Evolutionary conservation across 2,329 filamentous ascomycete species (phyloP).

Genomic region (Scedosporium dehoogii): DNA sequence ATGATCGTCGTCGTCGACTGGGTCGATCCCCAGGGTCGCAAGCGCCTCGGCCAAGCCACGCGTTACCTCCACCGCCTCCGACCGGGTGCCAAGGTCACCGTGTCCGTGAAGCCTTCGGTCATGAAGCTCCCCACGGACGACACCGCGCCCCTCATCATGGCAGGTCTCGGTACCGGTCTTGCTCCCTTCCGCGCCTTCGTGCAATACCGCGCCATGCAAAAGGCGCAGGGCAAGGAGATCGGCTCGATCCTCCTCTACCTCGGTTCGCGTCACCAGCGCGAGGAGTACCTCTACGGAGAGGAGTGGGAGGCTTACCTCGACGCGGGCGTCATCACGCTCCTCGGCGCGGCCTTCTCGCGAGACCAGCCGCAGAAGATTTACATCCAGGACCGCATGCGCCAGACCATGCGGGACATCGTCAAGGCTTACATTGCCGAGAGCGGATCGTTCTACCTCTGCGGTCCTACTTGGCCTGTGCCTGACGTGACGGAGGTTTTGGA

Average conservation of each 20-base stretch:
- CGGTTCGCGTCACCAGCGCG: slow-evolving; percentile 90
- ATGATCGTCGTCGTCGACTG: slow-evolving; percentile 98
- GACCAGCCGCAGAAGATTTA: slow-evolving; percentile 99
- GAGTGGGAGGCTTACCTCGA: slow-evolving; percentile 98
- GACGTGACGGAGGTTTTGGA: slow-evolving; percentile 90
- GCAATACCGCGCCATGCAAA: slow-evolving; percentile 96
- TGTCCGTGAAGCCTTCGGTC: slow-evolving; percentile 92
- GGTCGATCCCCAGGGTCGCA: slow-evolving; percentile 79
- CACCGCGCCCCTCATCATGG: slow-evolving; percentile 95
- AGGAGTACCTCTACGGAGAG: slow-evolving; percentile 97
- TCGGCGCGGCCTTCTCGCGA: slow-evolving; percentile 89
- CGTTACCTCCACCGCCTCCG: slow-evolving; percentile 73
- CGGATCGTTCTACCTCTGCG: slow-evolving; percentile 93
- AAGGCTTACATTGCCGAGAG: slow-evolving; percentile 79
- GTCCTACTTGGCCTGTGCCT: slow-evolving; percentile 95
- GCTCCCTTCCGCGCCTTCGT: slow-evolving; percentile 99
- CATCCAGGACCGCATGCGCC: slow-evolving; percentile 95
- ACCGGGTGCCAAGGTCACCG: slow-evolving; percentile 71
- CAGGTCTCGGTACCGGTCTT: slow-evolving; percentile 92
- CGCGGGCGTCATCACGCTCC: slow-evolving; percentile 86
- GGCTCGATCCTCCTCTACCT: slow-evolving; percentile 92
- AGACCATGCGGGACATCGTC: slow-evolving; percentile 73
- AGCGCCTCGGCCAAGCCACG: slow-evolving; percentile 87
- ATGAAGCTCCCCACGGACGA: slow-evolving; percentile 93
- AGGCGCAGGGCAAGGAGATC: slow-evolving; percentile 92